Conservation (phyloP, 495 filamentous ascomycete genomes). For the Tuber aestivum region DNA sequence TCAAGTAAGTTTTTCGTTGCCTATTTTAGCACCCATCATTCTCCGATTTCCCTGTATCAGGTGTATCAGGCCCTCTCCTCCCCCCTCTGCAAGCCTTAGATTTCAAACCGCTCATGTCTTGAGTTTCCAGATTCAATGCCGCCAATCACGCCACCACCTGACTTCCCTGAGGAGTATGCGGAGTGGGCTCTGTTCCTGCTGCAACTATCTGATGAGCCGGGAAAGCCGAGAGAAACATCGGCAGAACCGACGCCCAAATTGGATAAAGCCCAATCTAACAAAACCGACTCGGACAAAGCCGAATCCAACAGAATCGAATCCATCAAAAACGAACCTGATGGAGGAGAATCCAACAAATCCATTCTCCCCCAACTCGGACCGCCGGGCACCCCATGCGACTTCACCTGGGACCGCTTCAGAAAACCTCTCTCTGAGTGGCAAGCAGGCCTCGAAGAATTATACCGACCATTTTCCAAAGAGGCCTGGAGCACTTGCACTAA, state of each 20-base stretch:
- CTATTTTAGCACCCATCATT: too few species aligned
- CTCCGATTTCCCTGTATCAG: too few species aligned
- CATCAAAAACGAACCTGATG: too few species aligned
- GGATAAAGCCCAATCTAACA: too few species aligned
- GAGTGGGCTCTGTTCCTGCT: background rate
- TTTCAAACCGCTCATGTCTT: background rate
- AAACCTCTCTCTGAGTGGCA: background rate
- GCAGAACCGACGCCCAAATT: too few species aligned
- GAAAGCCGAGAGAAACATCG: too few species aligned
- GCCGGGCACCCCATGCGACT: background rate
- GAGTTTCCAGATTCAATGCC: background rate
- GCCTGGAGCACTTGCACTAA: background rate
- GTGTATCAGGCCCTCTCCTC: too few species aligned
- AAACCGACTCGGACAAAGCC: too few species aligned
- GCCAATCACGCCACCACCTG: background rate
- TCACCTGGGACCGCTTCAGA: background rate
- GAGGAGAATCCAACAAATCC: rapidly evolving
- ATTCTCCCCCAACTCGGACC: background rate
- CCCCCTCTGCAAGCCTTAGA: too few species aligned
- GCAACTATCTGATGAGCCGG: background rate
- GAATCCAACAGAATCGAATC: background rate
- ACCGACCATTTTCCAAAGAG: background rate
- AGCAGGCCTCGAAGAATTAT: background rate
- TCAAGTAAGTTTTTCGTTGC: too few species aligned
- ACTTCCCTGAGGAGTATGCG: background rate